These are phyloP conservation scores for Ophiostoma populinum DNA, from an alignment of 2,329 filamentous ascomycete species.

Conservation along the genomic window DNA sequence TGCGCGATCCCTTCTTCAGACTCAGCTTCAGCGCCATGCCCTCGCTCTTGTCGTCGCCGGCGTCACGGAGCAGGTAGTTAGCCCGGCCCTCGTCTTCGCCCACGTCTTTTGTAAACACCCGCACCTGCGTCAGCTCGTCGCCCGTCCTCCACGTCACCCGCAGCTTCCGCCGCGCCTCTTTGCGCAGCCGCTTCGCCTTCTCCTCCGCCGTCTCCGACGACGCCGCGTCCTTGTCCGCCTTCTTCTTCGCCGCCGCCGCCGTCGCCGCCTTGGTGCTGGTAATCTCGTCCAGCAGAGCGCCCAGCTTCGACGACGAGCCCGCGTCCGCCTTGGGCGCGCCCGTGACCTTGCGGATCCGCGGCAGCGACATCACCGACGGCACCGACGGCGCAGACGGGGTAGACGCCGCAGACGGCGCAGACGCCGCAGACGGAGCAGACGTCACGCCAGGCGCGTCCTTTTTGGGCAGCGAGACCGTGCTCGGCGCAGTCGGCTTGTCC, in stretches of 20 bases:
- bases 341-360: too few relatives aligned
- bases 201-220: conserved; percentile 50
- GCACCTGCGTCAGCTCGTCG: conserved; percentile 45
- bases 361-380: too few relatives aligned
- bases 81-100: conserved; percentile 55
- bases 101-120: conserved; percentile 54
- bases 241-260: conserved; percentile 19
- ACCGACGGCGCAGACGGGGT: too few relatives aligned
- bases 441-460: too few relatives aligned
- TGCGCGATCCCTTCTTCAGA: conserved; percentile 20
- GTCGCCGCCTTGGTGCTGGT: conserved; percentile 33
- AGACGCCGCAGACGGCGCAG: too few relatives aligned
- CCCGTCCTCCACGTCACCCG: conserved; percentile 57
- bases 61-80: conserved; percentile 52
- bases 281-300: conserved; percentile 34
- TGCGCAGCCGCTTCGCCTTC: conserved; percentile 48
- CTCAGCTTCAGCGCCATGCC: conserved; percentile 49
- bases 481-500: neutral
- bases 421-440: too few relatives aligned
- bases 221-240: conserved; percentile 21
- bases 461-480: too few relatives aligned
- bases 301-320: conserved; percentile 27
- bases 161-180: conserved; percentile 52
- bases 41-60: conserved; percentile 54
- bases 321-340: too few relatives aligned